These are phyloP conservation scores for Pascua guehoae DNA, from an alignment of 1,284 basidiomycete species.

Conservation along the genomic window DNA sequence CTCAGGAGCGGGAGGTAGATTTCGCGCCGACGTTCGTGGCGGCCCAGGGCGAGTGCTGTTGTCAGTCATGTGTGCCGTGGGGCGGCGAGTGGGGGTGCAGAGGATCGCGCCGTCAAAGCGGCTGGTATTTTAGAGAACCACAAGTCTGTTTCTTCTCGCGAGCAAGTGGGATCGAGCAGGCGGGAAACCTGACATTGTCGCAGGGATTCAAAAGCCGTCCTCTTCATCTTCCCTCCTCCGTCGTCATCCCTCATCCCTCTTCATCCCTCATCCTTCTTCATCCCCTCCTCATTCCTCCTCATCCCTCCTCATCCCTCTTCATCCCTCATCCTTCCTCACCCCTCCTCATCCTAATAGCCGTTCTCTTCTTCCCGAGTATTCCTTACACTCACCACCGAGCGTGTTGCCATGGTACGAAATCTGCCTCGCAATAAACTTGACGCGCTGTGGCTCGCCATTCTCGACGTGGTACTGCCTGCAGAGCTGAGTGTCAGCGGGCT, in stretches of 20 bases:
- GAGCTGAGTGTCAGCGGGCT: slow-evolving; percentile 6
- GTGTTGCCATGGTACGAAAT: slow-evolving; percentile 83
- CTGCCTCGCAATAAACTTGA: slow-evolving; percentile 72
- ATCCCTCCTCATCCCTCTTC: no score
- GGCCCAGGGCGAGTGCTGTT: slow-evolving; percentile 14
- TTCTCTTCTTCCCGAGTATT: not conserved
- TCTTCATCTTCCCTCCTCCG: no score
- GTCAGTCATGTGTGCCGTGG: not conserved
- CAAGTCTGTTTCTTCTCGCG: not conserved
- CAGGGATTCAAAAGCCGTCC: no score
- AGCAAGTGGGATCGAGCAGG: no score
- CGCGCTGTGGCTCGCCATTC: slow-evolving; percentile 63
- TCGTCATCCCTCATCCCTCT: no score
- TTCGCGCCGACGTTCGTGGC: slow-evolving; percentile 46
- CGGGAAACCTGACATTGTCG: no score
- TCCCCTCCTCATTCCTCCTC: no score
- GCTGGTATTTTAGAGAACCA: no score
- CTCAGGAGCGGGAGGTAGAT: slow-evolving; percentile 24
- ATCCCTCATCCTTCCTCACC: not conserved
- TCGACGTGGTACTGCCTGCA: slow-evolving; percentile 62
- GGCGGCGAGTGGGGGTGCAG: no score
- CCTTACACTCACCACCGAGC: slow-evolving; percentile 49
- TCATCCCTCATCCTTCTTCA: no score
- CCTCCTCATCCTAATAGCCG: not conserved
- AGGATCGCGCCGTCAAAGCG: no score